phyloP scores from a whole-genome alignment of 2,329 filamentous ascomycete genomes.

The Diaporthe ilicicola region DNA sequence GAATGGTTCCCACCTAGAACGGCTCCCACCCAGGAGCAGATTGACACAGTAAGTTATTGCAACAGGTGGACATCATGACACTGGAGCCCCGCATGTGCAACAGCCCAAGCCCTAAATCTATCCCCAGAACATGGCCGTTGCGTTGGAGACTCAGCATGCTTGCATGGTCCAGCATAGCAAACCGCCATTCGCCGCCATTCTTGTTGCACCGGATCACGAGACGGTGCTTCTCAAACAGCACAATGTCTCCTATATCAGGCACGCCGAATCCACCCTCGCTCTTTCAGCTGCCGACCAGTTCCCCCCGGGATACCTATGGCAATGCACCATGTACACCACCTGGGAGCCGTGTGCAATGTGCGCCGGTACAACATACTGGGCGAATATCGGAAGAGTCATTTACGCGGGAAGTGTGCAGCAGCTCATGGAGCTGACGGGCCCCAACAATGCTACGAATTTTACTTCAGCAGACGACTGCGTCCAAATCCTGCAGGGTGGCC shows the following conservation, averaged over 20 bases:
- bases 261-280: slow-evolving; percentile 4
- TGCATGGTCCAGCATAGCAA: neutral
- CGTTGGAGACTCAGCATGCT: neutral
- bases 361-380: slow-evolving; percentile 1
- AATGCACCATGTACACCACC: slow-evolving; percentile 3
- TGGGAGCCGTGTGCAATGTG: slow-evolving; percentile 19
- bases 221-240: slow-evolving; percentile 12
- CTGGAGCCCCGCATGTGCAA: neutral
- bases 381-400: slow-evolving; percentile 4
- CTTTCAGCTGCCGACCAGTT: slow-evolving; percentile 10
- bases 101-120: neutral
- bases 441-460: neutral
- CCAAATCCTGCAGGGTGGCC: neutral
- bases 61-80: neutral
- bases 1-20: neutral
- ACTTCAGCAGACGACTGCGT: neutral
- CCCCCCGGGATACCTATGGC: neutral
- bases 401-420: neutral
- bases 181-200: slow-evolving; percentile 6
- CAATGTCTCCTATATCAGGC: slow-evolving; percentile 11
- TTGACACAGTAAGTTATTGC: neutral
- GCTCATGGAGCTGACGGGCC: neutral
- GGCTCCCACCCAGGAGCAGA: neutral
- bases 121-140: neutral
- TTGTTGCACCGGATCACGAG: slow-evolving; percentile 8